phyloP scores from a whole-genome alignment of 2,329 filamentous ascomycete genomes.

The Ascochyta koolunga region DNA sequence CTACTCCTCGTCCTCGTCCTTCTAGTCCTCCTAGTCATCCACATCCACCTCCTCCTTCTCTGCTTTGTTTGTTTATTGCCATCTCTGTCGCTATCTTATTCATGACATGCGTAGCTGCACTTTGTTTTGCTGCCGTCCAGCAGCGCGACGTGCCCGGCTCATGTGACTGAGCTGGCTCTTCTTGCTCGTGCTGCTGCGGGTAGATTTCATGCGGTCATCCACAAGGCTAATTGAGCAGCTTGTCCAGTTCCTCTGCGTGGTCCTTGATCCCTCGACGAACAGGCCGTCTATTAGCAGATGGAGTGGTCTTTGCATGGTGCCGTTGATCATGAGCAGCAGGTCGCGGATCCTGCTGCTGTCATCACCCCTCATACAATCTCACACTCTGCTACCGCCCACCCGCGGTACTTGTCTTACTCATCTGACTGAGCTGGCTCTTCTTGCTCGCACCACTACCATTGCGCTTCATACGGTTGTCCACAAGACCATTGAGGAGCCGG shows the following conservation, averaged over 20 bases:
- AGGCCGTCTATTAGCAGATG: slow-evolving; percentile 75
- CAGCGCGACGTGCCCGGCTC: too few relatives aligned
- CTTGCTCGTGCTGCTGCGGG: slow-evolving; percentile 6
- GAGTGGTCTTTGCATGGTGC: slow-evolving; percentile 91
- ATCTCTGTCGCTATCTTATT: too few relatives aligned
- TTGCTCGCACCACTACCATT: slow-evolving; percentile 8
- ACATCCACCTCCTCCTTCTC: too few relatives aligned
- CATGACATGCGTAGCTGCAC: too few relatives aligned
- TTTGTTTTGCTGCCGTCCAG: too few relatives aligned
- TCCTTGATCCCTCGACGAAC: slow-evolving; percentile 86
- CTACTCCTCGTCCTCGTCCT: too few relatives aligned
- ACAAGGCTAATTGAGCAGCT: slow-evolving; percentile 85
- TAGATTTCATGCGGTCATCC: slow-evolving; percentile 49
- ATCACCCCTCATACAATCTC: too few relatives aligned
- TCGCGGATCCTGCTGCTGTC: too few relatives aligned
- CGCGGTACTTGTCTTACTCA: too few relatives aligned
- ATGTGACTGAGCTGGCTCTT: not conserved
- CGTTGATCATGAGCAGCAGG: slow-evolving; percentile 95
- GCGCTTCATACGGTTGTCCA: slow-evolving; percentile 56
- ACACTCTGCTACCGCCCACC: too few relatives aligned
- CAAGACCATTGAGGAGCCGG: slow-evolving; percentile 81
- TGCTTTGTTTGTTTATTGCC: too few relatives aligned
- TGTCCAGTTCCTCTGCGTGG: slow-evolving; percentile 87
- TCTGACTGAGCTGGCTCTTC: not conserved
- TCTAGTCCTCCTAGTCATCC: too few relatives aligned